Conservation (phyloP, 768 basidiomycete species). For the Xerocomus potaroensis region DNA sequence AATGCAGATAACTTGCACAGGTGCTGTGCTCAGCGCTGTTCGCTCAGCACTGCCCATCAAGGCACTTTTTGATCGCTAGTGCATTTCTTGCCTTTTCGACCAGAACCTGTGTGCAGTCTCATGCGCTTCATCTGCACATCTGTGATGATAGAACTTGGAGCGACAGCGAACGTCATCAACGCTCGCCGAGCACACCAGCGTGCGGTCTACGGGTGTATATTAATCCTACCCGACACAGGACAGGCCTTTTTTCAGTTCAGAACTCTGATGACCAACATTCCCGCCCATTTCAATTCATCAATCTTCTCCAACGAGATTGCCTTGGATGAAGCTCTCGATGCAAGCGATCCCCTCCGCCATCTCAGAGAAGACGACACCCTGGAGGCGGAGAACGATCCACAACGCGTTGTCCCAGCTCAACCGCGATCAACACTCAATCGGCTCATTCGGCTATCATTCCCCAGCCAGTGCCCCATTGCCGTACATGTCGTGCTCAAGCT, state of each 20-base stretch:
- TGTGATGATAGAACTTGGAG: too few species aligned
- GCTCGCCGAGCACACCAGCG: too few species aligned
- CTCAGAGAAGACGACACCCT: conserved; percentile 41
- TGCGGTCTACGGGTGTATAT: too few species aligned
- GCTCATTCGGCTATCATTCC: conserved; percentile 42
- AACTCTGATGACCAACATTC: background rate
- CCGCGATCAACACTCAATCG: conserved; percentile 46
- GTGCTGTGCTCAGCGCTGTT: conserved; percentile 11
- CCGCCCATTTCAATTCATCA: conserved; percentile 7
- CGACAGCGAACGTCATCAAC: too few species aligned
- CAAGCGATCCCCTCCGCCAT: conserved; percentile 58
- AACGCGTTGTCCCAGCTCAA: conserved; percentile 50
- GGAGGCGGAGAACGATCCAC: conserved; percentile 14
- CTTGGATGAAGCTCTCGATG: conserved; percentile 52
- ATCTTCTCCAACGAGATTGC: conserved; percentile 34
- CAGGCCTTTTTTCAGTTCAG: too few species aligned
- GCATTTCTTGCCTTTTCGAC: background rate
- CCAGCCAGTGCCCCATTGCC: conserved; percentile 5
- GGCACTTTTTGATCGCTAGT: conserved; percentile 13
- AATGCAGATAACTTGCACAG: background rate
- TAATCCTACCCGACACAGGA: too few species aligned
- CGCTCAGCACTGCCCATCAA: conserved; percentile 17
- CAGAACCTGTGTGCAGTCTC: background rate
- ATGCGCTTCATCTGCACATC: conserved; percentile 4
- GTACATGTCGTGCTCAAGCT: conserved; percentile 47